Base-by-base conservation (phyloP, 2,329 filamentous ascomycete species). In the Didymella lethalis region DNA sequence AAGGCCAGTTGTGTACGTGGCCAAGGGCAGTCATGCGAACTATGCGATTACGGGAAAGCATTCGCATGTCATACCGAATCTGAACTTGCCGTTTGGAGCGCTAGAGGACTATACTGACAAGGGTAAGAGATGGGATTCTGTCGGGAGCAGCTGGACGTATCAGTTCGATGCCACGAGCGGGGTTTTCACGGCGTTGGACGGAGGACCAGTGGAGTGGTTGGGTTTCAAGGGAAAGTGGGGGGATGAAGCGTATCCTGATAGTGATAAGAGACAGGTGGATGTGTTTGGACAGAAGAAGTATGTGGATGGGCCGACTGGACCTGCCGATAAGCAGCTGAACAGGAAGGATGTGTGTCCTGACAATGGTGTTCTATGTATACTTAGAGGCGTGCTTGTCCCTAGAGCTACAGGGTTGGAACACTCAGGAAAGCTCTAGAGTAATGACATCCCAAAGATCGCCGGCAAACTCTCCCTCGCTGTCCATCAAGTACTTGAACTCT, bases 21-120 rank as follows among this genome's bases (percentile, higher is more conserved):
- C 84, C 0, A 84, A 85, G 48, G 88, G 88, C 8, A 84, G 83
- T 0, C 88, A 90, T 72, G 88, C 88, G 20, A 86, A 86, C 67
- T 90, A 90, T 70, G 85, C 86, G 18, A 85, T 82, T 7, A 48
- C 74, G 12, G 88, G 87, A 2, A 79, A 76, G 2, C 87, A 90
- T 66, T 87, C 89, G 68, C 86, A 89, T 67, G 84, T 83, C 0
- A 87, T 89, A 54, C 87, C 87, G 0, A 81, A 85, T 54, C 54
- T 88, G 18, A 86, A 87, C 57, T 77, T 88, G 7, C 85, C 84
- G 0, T 83, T 82, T 25, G 75, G 75, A 29, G 66, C 75, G 0
- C 77, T 85, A 6, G 71, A 88, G 2, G 78, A 84, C 41, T 83
- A 89, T 66, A 81, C 85, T 54, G 81, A 86, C 54, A 72, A 77